Percentiles rank a stretch among this genome's conserved stretches.
Conservation (phyloP, 257 asterid genomes). For the Lavandula angustifolia region DNA sequence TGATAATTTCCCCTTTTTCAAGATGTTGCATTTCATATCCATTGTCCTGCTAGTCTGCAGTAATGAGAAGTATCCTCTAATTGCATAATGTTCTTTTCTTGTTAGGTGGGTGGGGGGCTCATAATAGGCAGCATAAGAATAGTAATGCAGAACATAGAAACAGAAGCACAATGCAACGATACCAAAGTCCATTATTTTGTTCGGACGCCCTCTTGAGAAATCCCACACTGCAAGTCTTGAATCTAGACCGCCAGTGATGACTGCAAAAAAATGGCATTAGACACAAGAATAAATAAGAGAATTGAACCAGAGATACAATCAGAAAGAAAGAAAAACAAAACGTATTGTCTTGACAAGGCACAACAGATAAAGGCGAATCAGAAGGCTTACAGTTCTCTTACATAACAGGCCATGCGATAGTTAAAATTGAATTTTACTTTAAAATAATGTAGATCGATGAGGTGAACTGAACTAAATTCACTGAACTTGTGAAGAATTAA, state of each 20-base stretch:
- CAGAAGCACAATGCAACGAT: slow-evolving; percentile 30
- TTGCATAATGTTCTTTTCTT: too few species aligned
- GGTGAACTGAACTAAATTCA: slow-evolving; percentile 2
- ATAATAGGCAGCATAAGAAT: not conserved
- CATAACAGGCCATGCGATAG: not conserved
- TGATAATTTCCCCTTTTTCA: too few species aligned
- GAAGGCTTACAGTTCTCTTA: not conserved
- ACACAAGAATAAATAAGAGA: slow-evolving; percentile 12
- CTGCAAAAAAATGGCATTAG: slow-evolving; percentile 41
- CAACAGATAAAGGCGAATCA: not conserved
- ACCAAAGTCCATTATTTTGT: slow-evolving; percentile 80
- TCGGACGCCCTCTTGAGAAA: slow-evolving; percentile 87
- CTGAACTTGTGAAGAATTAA: slow-evolving; percentile 1
- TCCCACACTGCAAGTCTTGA: slow-evolving; percentile 90
- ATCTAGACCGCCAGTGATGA: slow-evolving; percentile 94
- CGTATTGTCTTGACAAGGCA: not conserved
- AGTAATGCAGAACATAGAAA: not conserved
- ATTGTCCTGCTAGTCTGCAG: too few species aligned
- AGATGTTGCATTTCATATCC: too few species aligned
- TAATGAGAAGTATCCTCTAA: too few species aligned
- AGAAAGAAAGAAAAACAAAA: not conserved
- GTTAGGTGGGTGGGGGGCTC: too few species aligned
- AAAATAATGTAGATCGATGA: not conserved
- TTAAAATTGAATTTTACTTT: not conserved
- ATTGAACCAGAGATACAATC: not conserved